Conservation (phyloP, 1,139 yeast genomes). For the Scheffersomyces parashehatae region DNA sequence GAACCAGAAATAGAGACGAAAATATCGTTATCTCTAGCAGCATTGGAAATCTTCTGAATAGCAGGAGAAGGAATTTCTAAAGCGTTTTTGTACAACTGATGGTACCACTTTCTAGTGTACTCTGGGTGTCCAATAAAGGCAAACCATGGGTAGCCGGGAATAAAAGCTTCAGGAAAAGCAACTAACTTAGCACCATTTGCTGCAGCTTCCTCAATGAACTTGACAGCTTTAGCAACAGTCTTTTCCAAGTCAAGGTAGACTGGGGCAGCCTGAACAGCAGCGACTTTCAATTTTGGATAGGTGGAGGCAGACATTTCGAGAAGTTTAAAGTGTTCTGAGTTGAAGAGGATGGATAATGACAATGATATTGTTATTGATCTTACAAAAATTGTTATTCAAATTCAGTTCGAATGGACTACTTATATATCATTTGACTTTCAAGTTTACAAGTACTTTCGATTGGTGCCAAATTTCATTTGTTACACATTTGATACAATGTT, state of each 20-base stretch:
- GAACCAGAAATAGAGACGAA: constrained; percentile 4
- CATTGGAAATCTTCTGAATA: constrained; percentile 7
- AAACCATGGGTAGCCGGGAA: constrained; percentile 16
- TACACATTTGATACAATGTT: too few species aligned
- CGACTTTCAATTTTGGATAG: constrained; percentile 13
- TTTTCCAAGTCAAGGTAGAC: constrained; percentile 13
- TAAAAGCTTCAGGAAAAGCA: constrained; percentile 16
- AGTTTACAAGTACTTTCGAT: too few species aligned
- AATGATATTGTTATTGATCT: too few species aligned
- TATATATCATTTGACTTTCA: too few species aligned
- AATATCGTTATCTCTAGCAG: constrained; percentile 8
- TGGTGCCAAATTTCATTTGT: too few species aligned
- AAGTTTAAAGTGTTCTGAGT: not conserved
- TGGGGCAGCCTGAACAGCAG: constrained; percentile 17
- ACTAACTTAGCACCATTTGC: constrained; percentile 13
- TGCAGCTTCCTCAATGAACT: constrained; percentile 14
- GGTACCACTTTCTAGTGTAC: constrained; percentile 3
- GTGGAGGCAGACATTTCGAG: not conserved
- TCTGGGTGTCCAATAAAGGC: constrained; percentile 7
- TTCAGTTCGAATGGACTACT: too few species aligned
- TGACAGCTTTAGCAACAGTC: constrained; percentile 11
- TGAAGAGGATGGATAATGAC: not conserved
- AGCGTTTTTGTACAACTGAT: constrained; percentile 7
- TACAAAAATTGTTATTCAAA: too few species aligned
- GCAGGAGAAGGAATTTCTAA: constrained; percentile 7